phyloP scores from a whole-genome alignment of 345 rosid genomes.

The Acer saccharum region DNA sequence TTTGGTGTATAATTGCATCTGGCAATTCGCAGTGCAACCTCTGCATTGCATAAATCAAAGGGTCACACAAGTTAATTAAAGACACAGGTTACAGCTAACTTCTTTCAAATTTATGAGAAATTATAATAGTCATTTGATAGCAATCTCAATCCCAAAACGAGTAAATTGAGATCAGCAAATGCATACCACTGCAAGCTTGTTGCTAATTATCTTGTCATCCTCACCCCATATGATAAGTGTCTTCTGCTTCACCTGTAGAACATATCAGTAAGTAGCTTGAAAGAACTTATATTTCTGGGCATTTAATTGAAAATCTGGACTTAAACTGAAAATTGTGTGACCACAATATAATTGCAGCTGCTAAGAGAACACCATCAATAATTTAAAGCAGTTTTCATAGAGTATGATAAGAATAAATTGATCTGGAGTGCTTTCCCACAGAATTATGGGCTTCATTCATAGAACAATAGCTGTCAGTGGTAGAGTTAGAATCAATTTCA shows the following conservation, averaged over 20 bases:
- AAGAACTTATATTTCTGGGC: not conserved
- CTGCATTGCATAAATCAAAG: constrained; percentile 36
- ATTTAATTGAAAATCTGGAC: not conserved
- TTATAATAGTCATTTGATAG: not conserved
- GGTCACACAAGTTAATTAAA: not conserved
- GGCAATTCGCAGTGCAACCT: constrained; percentile 70
- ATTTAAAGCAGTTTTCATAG: not conserved
- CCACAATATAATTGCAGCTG: not conserved
- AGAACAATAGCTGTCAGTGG: no score
- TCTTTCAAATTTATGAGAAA: not conserved
- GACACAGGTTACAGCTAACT: no score
- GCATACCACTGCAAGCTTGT: constrained; percentile 74
- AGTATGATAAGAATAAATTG: not conserved
- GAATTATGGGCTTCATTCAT: no score
- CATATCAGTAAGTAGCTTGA: constrained; percentile 10
- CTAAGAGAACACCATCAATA: not conserved
- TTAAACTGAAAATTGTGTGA: not conserved
- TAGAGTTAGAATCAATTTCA: no score
- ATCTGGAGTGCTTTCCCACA: no score
- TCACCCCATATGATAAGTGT: constrained; percentile 92
- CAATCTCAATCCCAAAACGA: not conserved
- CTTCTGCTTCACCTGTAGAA: constrained; percentile 64
- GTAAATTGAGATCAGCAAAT: constrained; percentile 12
- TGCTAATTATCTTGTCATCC: constrained; percentile 80
- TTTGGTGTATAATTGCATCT: constrained; percentile 59